Evolutionary conservation across 208 protist genomes (phyloP).

Genomic region (Crithidia sp.): DNA sequence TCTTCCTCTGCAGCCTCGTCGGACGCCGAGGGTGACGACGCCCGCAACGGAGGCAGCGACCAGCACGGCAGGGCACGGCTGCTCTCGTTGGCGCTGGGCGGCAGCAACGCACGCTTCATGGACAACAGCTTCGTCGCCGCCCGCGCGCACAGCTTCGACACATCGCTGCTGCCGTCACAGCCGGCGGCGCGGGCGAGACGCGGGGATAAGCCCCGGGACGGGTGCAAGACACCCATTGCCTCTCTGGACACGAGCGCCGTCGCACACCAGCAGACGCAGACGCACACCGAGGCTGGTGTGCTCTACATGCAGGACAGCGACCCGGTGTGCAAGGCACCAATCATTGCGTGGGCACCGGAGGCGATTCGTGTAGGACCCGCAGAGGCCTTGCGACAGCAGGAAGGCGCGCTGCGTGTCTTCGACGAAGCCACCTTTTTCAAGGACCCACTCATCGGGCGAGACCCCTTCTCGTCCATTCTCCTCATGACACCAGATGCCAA

Average conservation of each 20-base stretch:
- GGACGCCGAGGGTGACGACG: background rate
- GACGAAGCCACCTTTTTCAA: conserved; percentile 48
- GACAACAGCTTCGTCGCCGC: background rate
- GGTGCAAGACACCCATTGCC: conserved; percentile 2
- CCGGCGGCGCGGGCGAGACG: background rate
- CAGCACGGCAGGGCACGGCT: background rate
- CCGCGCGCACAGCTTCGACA: background rate
- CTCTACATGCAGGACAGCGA: conserved; percentile 34
- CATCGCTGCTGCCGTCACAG: background rate
- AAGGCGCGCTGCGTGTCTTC: conserved; percentile 44
- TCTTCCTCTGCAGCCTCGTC: conserved; percentile 1
- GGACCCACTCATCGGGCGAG: conserved; percentile 17
- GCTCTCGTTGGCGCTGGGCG: conserved; percentile 1
- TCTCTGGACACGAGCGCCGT: background rate
- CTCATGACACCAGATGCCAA: conserved; percentile 1
- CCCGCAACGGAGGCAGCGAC: background rate
- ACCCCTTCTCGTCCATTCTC: background rate
- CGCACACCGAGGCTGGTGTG: conserved; percentile 1
- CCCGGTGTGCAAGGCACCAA: conserved; percentile 38
- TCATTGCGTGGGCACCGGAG: conserved; percentile 67
- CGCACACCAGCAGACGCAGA: background rate
- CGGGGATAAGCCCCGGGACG: conserved; percentile 6
- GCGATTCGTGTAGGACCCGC: conserved; percentile 41
- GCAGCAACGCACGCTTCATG: conserved; percentile 8
- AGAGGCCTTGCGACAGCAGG: conserved; percentile 35